Percentiles rank a stretch among this genome's conserved stretches.
These are phyloP conservation scores for Sarocladiaceae sp. DNA, from an alignment of 2,329 filamentous ascomycete species.

Conservation along the genomic window DNA sequence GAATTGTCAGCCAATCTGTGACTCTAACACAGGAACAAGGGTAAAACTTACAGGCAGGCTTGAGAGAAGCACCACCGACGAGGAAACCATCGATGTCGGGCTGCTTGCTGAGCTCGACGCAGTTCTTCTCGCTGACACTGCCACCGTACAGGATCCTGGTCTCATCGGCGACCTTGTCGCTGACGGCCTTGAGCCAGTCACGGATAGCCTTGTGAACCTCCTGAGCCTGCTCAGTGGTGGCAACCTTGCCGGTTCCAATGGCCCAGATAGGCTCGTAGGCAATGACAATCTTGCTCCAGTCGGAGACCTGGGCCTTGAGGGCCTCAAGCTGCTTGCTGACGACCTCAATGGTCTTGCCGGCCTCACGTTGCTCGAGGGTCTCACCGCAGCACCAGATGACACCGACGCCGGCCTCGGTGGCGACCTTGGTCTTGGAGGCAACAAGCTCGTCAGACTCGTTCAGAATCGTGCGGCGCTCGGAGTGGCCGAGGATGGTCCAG, in stretches of 20 bases:
- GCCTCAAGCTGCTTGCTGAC: conserved; percentile 83
- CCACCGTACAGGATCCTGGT: conserved; percentile 96
- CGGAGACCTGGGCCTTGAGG: conserved; percentile 69
- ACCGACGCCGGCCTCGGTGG: conserved; percentile 77
- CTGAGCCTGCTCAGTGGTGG: conserved; percentile 84
- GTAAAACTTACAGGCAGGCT: conserved; percentile 76
- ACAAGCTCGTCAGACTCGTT: conserved; percentile 82
- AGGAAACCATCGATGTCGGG: conserved; percentile 96
- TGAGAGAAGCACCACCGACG: conserved; percentile 92
- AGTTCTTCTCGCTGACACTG: conserved; percentile 98
- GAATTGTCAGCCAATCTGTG: conserved; percentile 3
- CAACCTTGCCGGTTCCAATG: conserved; percentile 90
- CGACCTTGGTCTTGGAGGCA: conserved; percentile 90
- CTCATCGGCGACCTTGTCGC: conserved; percentile 71
- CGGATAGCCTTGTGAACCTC: conserved; percentile 92
- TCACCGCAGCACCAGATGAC: conserved; percentile 99
- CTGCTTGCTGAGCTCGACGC: conserved; percentile 86
- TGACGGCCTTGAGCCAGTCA: conserved; percentile 78
- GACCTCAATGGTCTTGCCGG: conserved; percentile 77
- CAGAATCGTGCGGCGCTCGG: conserved; percentile 86
- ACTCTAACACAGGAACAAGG: not conserved
- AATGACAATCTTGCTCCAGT: conserved; percentile 93
- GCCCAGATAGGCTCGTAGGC: conserved; percentile 99
- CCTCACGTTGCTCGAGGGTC: conserved; percentile 88
- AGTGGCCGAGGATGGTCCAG: conserved; percentile 93